A percentile compares a stretch with the other conserved stretches of the same genome.
These are phyloP conservation scores for Coemansia sp. DNA, from an alignment of 192 early-diverging fungal species.

Conservation along the genomic window DNA sequence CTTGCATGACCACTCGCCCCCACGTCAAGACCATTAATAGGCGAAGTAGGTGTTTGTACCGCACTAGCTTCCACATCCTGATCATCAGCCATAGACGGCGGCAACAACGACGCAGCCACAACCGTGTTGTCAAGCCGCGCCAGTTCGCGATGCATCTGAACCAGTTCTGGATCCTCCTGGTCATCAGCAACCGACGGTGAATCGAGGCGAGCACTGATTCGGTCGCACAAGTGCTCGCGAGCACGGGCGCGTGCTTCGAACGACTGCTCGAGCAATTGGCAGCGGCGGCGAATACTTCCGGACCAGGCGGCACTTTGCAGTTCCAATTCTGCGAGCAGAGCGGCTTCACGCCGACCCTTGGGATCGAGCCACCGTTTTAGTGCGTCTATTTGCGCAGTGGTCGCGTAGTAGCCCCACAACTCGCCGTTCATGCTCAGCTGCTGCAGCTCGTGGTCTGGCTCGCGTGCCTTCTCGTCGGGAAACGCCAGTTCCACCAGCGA, in stretches of 20 bases:
- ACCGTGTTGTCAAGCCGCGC: constrained; percentile 16
- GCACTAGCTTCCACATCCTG: neutral
- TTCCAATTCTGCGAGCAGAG: constrained; percentile 61
- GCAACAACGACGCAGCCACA: constrained; percentile 26
- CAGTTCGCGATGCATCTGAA: constrained; percentile 22
- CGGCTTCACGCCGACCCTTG: constrained; percentile 72
- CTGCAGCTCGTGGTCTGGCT: constrained; percentile 14
- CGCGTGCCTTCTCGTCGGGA: constrained; percentile 13
- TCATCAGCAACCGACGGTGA: neutral
- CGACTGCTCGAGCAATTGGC: constrained; percentile 43
- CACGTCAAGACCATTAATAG: neutral
- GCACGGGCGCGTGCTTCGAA: constrained; percentile 18
- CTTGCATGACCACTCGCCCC: neutral
- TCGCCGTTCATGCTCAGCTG: constrained; percentile 13
- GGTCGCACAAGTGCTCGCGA: constrained; percentile 33
- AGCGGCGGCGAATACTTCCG: constrained; percentile 59
- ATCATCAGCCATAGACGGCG: constrained; percentile 21
- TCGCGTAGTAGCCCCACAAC: constrained; percentile 57
- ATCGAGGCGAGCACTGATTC: constrained; percentile 17
- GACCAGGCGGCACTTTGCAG: constrained; percentile 48
- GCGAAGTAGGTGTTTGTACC: neutral
- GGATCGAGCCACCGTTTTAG: constrained; percentile 75
- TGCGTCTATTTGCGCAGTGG: constrained; percentile 60
- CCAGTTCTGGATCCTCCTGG: constrained; percentile 4
- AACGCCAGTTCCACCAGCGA: constrained; percentile 9